phyloP scores from a whole-genome alignment of 2,329 filamentous ascomycete genomes.

The Cladosporium sphaerospermum region DNA sequence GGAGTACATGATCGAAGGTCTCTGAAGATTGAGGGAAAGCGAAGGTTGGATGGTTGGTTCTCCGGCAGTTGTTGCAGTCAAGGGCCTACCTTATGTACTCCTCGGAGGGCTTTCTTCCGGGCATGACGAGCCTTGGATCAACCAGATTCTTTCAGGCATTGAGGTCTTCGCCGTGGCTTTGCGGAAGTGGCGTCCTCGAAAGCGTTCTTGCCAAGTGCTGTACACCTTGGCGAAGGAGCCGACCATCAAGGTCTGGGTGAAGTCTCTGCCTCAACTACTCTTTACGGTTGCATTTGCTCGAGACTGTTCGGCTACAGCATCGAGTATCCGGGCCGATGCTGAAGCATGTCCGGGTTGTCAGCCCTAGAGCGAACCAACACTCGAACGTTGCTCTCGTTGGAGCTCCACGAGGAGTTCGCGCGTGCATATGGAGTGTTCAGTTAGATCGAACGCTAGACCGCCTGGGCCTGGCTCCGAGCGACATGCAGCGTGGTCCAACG shows the following conservation, averaged over 20 bases:
- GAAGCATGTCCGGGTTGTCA: no score
- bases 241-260: constrained; percentile 9
- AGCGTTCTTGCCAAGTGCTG: constrained; percentile 8
- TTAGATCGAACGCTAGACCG: no score
- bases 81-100: not conserved
- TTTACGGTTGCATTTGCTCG: not conserved
- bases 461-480: no score
- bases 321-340: not conserved
- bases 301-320: not conserved
- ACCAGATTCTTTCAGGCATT: not conserved
- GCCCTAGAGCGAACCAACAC: no score
- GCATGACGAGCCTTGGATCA: not conserved
- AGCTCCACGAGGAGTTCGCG: no score
- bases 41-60: not conserved
- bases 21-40: not conserved
- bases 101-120: not conserved
- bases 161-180: constrained; percentile 7
- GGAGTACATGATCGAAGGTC: not conserved
- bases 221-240: constrained; percentile 5
- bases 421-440: no score
- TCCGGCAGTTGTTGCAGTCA: not conserved
- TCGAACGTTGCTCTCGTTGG: no score
- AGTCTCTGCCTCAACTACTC: constrained; percentile 1
- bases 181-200: constrained; percentile 1
- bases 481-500: not conserved